Percentiles rank a stretch among this genome's conserved stretches.
These are phyloP conservation scores for Thalassiosira livingstoniorum DNA, from an alignment of 352 stramenopile species.

Conservation along the genomic window DNA sequence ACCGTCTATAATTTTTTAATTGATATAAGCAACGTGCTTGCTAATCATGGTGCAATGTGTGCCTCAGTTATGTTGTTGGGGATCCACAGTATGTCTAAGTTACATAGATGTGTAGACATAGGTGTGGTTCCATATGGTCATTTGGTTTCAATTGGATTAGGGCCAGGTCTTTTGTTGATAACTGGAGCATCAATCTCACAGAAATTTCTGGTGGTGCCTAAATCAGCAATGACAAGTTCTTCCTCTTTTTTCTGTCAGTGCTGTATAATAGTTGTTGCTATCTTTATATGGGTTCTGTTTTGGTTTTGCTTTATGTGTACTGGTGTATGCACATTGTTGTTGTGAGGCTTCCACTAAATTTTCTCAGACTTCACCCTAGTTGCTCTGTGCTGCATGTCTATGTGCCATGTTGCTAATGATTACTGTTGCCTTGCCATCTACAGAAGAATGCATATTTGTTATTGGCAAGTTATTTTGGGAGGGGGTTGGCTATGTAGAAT, in stretches of 20 bases:
- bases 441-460: background rate
- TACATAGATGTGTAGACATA: constrained; percentile 31
- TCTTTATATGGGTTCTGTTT: background rate
- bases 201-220: constrained; percentile 31
- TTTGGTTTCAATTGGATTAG: constrained; percentile 25
- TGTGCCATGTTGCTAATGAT: background rate
- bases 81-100: constrained; percentile 36
- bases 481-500: background rate
- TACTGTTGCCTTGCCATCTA: background rate
- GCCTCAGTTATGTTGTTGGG: constrained; percentile 14
- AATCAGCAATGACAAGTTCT: too few species aligned
- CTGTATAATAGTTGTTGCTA: too few species aligned
- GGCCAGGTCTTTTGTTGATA: constrained; percentile 5
- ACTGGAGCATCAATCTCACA: constrained; percentile 17
- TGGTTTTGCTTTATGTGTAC: background rate
- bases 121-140: constrained; percentile 17
- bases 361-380: background rate
- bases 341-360: background rate
- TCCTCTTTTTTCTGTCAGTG: too few species aligned
- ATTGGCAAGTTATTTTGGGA: background rate
- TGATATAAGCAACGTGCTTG: constrained; percentile 5
- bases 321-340: background rate
- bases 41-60: constrained; percentile 37
- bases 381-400: background rate
- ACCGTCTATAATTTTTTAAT: too few species aligned